phyloP scores from a whole-genome alignment of 2,329 filamentous ascomycete genomes.

The Colletotrichum sansevieriae region DNA sequence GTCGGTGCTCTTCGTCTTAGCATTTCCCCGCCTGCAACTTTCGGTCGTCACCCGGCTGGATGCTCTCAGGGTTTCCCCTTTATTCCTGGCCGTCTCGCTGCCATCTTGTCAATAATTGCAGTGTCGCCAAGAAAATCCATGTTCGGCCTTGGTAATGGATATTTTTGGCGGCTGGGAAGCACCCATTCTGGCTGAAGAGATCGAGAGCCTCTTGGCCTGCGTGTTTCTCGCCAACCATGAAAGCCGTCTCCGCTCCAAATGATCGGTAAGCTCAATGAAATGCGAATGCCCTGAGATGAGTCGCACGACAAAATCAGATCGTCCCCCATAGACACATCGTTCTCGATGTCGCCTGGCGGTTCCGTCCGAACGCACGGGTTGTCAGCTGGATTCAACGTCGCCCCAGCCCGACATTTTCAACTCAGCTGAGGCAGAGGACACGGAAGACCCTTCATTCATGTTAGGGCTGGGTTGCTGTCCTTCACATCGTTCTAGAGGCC shows the following conservation, averaged over 20 bases:
- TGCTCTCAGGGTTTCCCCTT: neutral
- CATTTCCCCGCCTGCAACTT: constrained; percentile 39
- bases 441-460: constrained; percentile 2
- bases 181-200: neutral
- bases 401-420: constrained; percentile 47
- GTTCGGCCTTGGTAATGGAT: constrained; percentile 31
- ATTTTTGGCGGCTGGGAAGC: neutral
- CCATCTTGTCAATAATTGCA: constrained; percentile 23
- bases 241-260: neutral
- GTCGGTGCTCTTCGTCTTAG: constrained; percentile 41
- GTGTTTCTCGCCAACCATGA: neutral
- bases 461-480: constrained; percentile 21
- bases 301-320: constrained; percentile 44
- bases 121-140: constrained; percentile 38
- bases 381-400: constrained; percentile 49
- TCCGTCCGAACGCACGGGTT: constrained; percentile 42
- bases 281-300: constrained; percentile 45
- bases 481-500: constrained; percentile 45
- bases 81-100: neutral
- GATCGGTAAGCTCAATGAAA: too few relatives aligned
- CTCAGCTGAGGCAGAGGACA: constrained; percentile 45
- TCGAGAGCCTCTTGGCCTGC: neutral
- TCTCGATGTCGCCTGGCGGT: constrained; percentile 35
- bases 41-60: constrained; percentile 16
- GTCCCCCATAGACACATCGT: constrained; percentile 44